Conservation (phyloP, 192 early-diverging fungal species). For the Podila clonocystis region DNA sequence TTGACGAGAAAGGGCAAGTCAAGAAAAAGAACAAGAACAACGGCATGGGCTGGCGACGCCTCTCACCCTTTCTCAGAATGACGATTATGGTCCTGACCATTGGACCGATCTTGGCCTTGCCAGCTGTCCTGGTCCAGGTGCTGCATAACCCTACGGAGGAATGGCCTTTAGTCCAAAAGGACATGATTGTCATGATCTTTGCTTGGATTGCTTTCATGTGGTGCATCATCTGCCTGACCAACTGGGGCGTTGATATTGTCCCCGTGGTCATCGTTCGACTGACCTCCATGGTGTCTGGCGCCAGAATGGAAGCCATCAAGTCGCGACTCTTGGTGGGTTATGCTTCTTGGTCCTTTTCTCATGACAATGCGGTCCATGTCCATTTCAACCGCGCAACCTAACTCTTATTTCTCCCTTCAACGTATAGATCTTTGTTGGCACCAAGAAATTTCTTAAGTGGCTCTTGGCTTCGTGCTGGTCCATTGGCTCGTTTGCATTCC, state of each 20-base stretch:
- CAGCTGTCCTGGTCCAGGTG: slow-evolving; percentile 16
- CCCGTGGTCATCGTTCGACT: slow-evolving; percentile 29
- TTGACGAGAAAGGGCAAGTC: slow-evolving; percentile 22
- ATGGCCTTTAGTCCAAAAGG: slow-evolving; percentile 16
- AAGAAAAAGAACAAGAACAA: slow-evolving; percentile 2
- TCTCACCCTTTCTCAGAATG: slow-evolving; percentile 41
- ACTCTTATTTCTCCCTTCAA: not conserved
- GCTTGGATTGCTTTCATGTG: slow-evolving; percentile 48
- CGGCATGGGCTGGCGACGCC: slow-evolving; percentile 11
- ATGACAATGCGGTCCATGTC: not conserved
- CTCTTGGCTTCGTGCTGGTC: slow-evolving; percentile 37
- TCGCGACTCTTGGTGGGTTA: slow-evolving; percentile 28
- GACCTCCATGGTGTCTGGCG: slow-evolving; percentile 20
- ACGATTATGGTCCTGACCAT: slow-evolving; percentile 28
- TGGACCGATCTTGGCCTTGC: slow-evolving; percentile 30
- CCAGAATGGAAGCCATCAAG: slow-evolving; percentile 24
- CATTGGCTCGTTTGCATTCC: slow-evolving; percentile 39
- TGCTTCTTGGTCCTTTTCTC: not conserved
- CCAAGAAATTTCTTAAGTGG: slow-evolving; percentile 39
- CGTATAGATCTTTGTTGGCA: slow-evolving; percentile 35
- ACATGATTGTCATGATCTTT: slow-evolving; percentile 32
- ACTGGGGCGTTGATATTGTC: slow-evolving; percentile 42
- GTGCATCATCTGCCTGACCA: slow-evolving; percentile 40
- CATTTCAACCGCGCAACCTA: not conserved
- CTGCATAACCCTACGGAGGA: not conserved